Conservation (phyloP, 2,329 filamentous ascomycete genomes). For the Pezicula carpinea region DNA sequence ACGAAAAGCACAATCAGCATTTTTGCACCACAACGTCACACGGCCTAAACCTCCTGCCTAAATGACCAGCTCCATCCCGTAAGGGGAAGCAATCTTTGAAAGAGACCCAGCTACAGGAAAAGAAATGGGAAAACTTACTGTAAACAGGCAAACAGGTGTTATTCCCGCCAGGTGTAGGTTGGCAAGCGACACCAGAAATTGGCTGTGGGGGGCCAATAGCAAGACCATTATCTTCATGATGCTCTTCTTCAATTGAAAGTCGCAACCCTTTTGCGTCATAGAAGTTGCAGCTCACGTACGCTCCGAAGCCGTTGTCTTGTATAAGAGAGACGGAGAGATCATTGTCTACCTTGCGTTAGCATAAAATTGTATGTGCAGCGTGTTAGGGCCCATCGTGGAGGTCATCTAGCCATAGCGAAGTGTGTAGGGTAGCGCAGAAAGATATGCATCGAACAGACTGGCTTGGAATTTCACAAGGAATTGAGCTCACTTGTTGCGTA, state of each 20-base stretch:
- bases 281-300: slow-evolving; percentile 39
- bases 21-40: neutral
- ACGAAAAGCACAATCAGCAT: neutral
- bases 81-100: no score
- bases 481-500: slow-evolving; percentile 31
- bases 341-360: slow-evolving; percentile 29
- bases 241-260: slow-evolving; percentile 26
- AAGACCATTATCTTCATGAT: slow-evolving; percentile 31
- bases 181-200: slow-evolving; percentile 33
- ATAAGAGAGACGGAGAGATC: slow-evolving; percentile 35
- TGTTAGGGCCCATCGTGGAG: neutral
- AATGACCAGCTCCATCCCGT: no score
- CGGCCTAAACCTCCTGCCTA: neutral
- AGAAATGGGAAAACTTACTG: no score
- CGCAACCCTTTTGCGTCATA: slow-evolving; percentile 27
- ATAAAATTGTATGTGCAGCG: neutral
- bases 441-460: neutral
- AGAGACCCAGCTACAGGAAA: no score
- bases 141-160: slow-evolving; percentile 39
- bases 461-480: slow-evolving; percentile 4
- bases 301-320: slow-evolving; percentile 39
- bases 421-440: no score
- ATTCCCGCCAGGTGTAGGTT: slow-evolving; percentile 27
- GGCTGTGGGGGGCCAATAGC: slow-evolving; percentile 40
- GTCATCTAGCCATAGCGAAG: no score